Percentiles rank a stretch among this genome's conserved stretches.
Conservation (phyloP, 306 rosid genomes). For the Betula pendula region DNA sequence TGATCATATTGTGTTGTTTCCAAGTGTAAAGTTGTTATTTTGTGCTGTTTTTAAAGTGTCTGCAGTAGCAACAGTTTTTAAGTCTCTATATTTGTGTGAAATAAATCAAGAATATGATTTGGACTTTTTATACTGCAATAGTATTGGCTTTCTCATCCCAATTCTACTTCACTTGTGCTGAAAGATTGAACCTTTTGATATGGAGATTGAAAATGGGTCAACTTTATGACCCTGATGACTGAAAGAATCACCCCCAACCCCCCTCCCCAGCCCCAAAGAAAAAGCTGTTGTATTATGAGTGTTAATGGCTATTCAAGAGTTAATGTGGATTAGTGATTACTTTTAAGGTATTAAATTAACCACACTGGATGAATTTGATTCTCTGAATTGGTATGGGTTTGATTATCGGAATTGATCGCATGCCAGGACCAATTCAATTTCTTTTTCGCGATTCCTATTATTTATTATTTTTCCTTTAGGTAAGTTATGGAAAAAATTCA, state of each 20-base stretch:
- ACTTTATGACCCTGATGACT: too few species aligned
- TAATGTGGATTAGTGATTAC: neutral
- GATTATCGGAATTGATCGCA: neutral
- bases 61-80: neutral
- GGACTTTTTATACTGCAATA: neutral
- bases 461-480: too few species aligned
- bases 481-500: neutral
- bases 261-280: too few species aligned
- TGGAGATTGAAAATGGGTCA: too few species aligned
- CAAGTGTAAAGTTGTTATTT: neutral
- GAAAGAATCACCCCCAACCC: too few species aligned
- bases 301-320: neutral
- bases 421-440: neutral
- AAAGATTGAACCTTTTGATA: neutral
- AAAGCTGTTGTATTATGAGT: too few species aligned
- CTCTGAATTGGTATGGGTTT: neutral
- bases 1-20: neutral
- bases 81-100: neutral
- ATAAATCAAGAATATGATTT: neutral
- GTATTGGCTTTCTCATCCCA: neutral
- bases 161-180: neutral
- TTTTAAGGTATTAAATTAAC: neutral
- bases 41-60: neutral
- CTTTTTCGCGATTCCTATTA: neutral
- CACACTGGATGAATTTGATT: neutral